Base-by-base conservation (phyloP, 1,139 yeast genomes). In the Pneumocystis sp. region DNA sequence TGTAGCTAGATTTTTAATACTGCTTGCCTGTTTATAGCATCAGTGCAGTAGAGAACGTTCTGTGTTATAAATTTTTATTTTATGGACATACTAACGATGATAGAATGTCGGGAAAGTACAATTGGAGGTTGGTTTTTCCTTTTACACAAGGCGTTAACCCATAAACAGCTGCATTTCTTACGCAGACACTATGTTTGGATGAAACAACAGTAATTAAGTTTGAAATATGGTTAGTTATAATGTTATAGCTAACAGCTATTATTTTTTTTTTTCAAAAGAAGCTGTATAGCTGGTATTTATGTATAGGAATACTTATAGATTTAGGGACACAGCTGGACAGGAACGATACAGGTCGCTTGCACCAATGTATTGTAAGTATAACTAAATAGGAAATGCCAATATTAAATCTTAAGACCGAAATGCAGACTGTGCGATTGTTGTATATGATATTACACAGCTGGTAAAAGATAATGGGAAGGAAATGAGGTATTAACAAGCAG, bases 251-350 rank as follows among this genome's bases (percentile, higher is more conserved):
- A 31, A 31, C 34, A 31, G 34, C 5, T 31, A 5, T 31, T 31
- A 31, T 31, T 31, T 31, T 31, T 31, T 31, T 31, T 31, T 31
- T 31, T 31, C 34, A 31, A 5, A 31, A 5, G 5, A 31, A 31
- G 5, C 34, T 31, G 34, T 31, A 3, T 31, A 31, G 34, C 34
- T 31, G 5, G 34, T 31, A 31, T 31, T 31, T 3, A 3, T 31
- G 44, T 5, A n/a, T 35, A 25, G 29, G 29, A 69, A 31, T 31
- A 5, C 34, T 31, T 31, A 31, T 31, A 31, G 5, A 5, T 5
- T 31, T 31, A 85, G 90, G 90, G 96, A 89, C 74, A 89, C 96
- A 19, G 96, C 96, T 0, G 96, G 96, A 2, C 96, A 89, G 75
- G 96, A 89, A 74, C 78, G 96, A 65, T 89, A 89, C 79, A 91